Base-by-base conservation (phyloP, 257 asterid genomes). In the Linderniella brevidens region DNA sequence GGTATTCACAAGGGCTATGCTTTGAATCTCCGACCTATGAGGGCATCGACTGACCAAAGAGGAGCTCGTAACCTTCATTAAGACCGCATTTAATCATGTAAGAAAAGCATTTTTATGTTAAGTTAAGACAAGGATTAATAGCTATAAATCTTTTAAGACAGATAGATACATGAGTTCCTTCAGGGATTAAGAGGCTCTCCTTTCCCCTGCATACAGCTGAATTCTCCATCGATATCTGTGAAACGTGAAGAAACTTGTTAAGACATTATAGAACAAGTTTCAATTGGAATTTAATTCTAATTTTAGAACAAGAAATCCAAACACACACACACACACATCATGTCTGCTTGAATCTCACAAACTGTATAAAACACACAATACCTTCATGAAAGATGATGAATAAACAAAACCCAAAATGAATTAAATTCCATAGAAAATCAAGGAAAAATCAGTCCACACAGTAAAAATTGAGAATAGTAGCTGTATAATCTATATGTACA, bases 11-110 rank as follows among this genome's bases (percentile, higher is more conserved):
- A 76, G 79, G 60, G 57, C 79, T 16, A 84, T 64, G 52, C 95
- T 78, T 68, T 88, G 97, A 57, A 88, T 79, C 64, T 88, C 95
- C 5, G 75, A 68, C 13, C 85, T 82, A 61, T 88, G 98, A 16
- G 93, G 94, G 64, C 97, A 83, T 38, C 71, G 79, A 15, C 68
- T 72, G 62, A 88, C 76, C 66, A 67, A 17, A 9, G 79, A 73
- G 9, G 84, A 68, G 14, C 78, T 86, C 72, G 84, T 37, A 44
- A 84, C 90, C 95, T 87, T 69, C 71, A 70, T 58, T 16, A 17
- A 64, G 50, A 60, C 43, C 40, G 19, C 44, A 54, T 8, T 52
- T 40, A 13, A 43, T 62, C 32, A 6, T 25, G 32, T 25, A 6
- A 25, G 32, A 25, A 25, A 25, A 25, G 32, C 32, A 25, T 2